These are phyloP conservation scores for Picea sitchensis DNA, from an alignment of 75 land plant species.

Conservation along the genomic window DNA sequence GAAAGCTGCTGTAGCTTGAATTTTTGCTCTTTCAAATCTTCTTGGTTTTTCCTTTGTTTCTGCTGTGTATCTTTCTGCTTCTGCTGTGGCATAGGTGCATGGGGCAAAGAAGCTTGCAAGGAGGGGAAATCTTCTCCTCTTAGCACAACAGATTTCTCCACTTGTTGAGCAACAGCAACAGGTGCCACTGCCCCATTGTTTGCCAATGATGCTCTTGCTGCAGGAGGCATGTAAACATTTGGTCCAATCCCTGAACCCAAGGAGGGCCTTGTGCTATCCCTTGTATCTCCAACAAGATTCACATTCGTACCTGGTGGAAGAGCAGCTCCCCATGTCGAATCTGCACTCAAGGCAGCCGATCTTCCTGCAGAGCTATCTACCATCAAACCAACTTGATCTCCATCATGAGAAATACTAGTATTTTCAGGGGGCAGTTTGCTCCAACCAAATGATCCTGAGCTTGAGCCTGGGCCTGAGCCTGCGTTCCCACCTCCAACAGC, in stretches of 20 bases:
- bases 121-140: slow-evolving; percentile 98
- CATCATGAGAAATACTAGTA: slow-evolving; percentile 12
- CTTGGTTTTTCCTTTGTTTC: slow-evolving; percentile 42
- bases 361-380: background rate
- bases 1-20: slow-evolving; percentile 36
- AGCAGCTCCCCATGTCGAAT: slow-evolving; percentile 25
- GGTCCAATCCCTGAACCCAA: slow-evolving; percentile 15
- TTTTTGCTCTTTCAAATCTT: slow-evolving; percentile 37
- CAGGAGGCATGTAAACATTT: slow-evolving; percentile 59
- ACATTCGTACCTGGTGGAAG: slow-evolving; percentile 7
- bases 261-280: slow-evolving; percentile 8
- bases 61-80: slow-evolving; percentile 58
- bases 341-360: slow-evolving; percentile 13
- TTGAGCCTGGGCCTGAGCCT: slow-evolving; percentile 26
- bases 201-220: slow-evolving; percentile 18
- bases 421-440: slow-evolving; percentile 42
- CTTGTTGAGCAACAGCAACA: slow-evolving; percentile 8
- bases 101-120: slow-evolving; percentile 60
- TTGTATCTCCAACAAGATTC: slow-evolving; percentile 17
- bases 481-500: slow-evolving; percentile 26
- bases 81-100: slow-evolving; percentile 29
- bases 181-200: background rate
- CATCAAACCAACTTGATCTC: background rate
- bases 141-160: slow-evolving; percentile 63
- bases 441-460: slow-evolving; percentile 75